phyloP scores from a whole-genome alignment of 805 yeast species.

The Metschnikowia corniflorae region DNA sequence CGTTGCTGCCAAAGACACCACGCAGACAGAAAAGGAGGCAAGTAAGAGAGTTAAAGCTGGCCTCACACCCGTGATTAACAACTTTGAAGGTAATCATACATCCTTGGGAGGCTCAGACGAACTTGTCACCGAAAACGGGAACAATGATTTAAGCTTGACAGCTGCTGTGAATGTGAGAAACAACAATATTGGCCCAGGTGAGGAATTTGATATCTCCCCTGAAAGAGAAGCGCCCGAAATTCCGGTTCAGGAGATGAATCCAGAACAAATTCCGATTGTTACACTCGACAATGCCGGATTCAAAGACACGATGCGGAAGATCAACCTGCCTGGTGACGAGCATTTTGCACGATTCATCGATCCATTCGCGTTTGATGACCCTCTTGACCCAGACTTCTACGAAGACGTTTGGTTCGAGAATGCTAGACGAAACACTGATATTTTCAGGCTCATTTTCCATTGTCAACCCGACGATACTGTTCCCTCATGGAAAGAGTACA shows the following conservation, averaged over 20 bases:
- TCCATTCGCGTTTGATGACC: constrained; percentile 88
- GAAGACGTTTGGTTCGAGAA: constrained; percentile 82
- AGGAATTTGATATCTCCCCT: constrained; percentile 18
- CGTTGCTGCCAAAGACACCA: constrained; percentile 50
- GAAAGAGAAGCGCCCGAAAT: constrained; percentile 11
- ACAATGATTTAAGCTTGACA: constrained; percentile 5
- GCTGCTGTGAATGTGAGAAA: constrained; percentile 12
- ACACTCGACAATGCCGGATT: constrained; percentile 43
- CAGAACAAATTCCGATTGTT: constrained; percentile 28
- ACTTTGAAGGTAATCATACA: constrained; percentile 3
- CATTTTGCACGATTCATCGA: constrained; percentile 57
- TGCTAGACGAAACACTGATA: constrained; percentile 78
- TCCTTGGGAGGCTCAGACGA: constrained; percentile 1
- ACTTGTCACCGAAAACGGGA: background rate
- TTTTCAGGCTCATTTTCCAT: constrained; percentile 83
- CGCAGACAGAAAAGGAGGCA: constrained; percentile 37
- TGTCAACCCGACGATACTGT: constrained; percentile 94
- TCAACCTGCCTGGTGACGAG: constrained; percentile 37
- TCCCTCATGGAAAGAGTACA: constrained; percentile 86
- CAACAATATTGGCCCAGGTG: constrained; percentile 5
- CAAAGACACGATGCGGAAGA: constrained; percentile 34
- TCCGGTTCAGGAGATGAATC: constrained; percentile 21
- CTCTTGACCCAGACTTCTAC: constrained; percentile 73
- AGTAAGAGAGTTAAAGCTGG: constrained; percentile 36
- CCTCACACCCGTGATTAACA: constrained; percentile 15